Evolutionary conservation across 2,329 filamentous ascomycete species (phyloP), one percentile per base, ranked within the genome.

Genomic region (Alternaria sp.): DNA sequence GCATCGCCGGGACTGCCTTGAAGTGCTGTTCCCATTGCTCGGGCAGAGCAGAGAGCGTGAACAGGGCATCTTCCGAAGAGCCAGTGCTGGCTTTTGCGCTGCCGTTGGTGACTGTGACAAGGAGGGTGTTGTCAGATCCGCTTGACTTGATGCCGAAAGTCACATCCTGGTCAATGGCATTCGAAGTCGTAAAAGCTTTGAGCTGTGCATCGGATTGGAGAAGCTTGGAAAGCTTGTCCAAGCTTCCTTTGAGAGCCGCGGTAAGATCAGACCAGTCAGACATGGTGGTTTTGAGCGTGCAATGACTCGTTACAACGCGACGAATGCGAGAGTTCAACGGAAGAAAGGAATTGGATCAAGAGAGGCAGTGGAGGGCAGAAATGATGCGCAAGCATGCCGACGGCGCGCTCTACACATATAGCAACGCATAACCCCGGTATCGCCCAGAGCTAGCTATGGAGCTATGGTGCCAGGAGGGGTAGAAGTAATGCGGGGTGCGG

Each of bases 21-120:
- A 83, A 83, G 71, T 82, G 82, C 50, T 82, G 75, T 66, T 82
- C 78, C 82, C 82, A 84, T 73, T 84, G 81, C 63, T 83, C 80
- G 4, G 82, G 80, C 3, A 81, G 71, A 11, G 82, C 82, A 20
- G 76, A 78, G 5, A 84, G 76, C 0, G 73, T 77, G 67, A 83
- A 84, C 0, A 77, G 46, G 1, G 76, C 75, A 60, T 79, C 77
- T 53, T 78, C 76, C 5, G 75, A 55, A 6, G 70, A 65, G 14
- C 78, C 77, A 1, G 71, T 66, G 43, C 66, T 73, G 9, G 70
- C 73, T 56, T 72, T 70, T 12, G 67, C 77, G 43, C 68, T 73
- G 55, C 74, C 76, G 54, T 78, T 79, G 59, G 57, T 65, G 43
- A 80, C 71, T 18, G 69, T 75, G 64, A 80, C 64, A 41, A 80